phyloP scores from a whole-genome alignment of 306 rosid species.

The Cucurbita ficifolia region DNA sequence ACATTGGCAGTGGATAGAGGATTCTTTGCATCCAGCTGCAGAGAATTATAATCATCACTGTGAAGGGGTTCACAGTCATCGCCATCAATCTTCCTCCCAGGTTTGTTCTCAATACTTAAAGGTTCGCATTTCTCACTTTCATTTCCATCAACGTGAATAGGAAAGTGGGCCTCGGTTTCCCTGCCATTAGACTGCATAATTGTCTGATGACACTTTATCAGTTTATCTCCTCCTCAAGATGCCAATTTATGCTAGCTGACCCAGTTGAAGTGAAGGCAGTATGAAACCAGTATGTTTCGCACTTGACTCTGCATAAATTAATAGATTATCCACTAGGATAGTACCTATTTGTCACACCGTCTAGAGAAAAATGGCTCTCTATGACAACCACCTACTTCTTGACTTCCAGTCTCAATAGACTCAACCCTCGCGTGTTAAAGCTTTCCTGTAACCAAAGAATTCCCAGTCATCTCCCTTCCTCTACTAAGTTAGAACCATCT shows the following conservation, averaged over 20 bases:
- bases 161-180: constrained; percentile 34
- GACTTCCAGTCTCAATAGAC: constrained; percentile 17
- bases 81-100: constrained; percentile 23
- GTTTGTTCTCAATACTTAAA: constrained; percentile 45
- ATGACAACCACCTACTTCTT: constrained; percentile 27
- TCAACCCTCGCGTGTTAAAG: constrained; percentile 17
- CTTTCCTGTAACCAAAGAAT: constrained; percentile 31
- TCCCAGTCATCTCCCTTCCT: constrained; percentile 43
- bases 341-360: constrained; percentile 53
- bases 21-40: constrained; percentile 16
- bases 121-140: constrained; percentile 42
- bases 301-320: constrained; percentile 23
- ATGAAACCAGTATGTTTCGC: constrained; percentile 46
- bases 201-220: constrained; percentile 24
- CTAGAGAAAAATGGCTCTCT: constrained; percentile 62
- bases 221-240: constrained; percentile 24
- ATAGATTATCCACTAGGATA: constrained; percentile 21
- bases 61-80: constrained; percentile 16
- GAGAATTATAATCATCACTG: constrained; percentile 20
- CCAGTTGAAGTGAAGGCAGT: constrained; percentile 32
- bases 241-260: constrained; percentile 19
- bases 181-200: constrained; percentile 29
- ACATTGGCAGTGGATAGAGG: constrained; percentile 35
- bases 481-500: constrained; percentile 22
- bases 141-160: constrained; percentile 25